Evolutionary conservation across 176 grass and related monocot species (phyloP), one percentile per base, ranked within the genome.

Genomic region (Themeda triandra): DNA sequence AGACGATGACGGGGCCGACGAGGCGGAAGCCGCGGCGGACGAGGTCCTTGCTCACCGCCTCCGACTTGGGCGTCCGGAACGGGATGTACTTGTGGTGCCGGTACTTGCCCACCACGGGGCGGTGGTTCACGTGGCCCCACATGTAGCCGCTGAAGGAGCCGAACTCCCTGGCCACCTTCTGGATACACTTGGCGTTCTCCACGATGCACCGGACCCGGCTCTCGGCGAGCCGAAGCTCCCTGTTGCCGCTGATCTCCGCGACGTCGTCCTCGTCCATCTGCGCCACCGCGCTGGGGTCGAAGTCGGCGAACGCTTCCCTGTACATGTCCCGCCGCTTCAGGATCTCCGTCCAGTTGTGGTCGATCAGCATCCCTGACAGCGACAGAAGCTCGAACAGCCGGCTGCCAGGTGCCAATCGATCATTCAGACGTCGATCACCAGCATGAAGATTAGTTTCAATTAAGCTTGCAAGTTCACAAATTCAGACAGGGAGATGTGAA

Each of bases 271-370:
- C 96, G 12, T 92, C 84, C 89, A 99, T 92, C 81, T 82, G 76
- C 12, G 94, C 94, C 12, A 97, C 92, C 14, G 69, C 30, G 48
- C 66, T 62, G 39, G 76, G 84, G 51, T 95, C 95, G 32, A 98
- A 98, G 41, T 88, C 77, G n/a, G 51, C 77, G 54, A 98, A 98
- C 5, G 70, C 93, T 54, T 95, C 78, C 83, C 96, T 92, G 89
- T 92, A 93, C 46, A 85, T 63, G 24, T 95, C 96, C 76, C 90
- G 93, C 69, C 82, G 88, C 93, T 92, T 98, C 68, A 98, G 89
- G 27, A 98, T 98, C 84, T 98, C 96, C 54, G 96, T 93, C 96
- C 96, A 98, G 64, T 87, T 98, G 83, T 93, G 90, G 77, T 98
- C 96, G 21, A 98, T 95, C 21, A 98, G 96, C 91, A 98, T 92